A percentile compares a stretch with the other conserved stretches of the same genome.
Conservation (phyloP, 257 asterid species). For the Catharanthus roseus region DNA sequence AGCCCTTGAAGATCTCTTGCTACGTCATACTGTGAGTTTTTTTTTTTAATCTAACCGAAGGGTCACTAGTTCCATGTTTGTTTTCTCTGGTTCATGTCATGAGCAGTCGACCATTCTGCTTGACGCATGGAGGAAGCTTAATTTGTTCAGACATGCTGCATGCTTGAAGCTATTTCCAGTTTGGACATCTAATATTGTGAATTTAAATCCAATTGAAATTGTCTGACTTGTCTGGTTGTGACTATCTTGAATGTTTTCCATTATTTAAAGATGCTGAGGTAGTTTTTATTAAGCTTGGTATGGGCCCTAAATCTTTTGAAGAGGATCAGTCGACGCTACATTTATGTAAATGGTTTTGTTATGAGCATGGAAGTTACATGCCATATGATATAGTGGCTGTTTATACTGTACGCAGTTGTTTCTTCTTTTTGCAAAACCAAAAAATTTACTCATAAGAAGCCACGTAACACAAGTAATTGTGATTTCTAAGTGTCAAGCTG, state of each 20-base stretch:
- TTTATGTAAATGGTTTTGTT: neutral
- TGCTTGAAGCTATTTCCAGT: neutral
- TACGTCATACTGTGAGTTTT: constrained; percentile 67
- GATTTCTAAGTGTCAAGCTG: constrained; percentile 5
- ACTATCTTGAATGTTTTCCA: neutral
- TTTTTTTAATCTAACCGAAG: constrained; percentile 3
- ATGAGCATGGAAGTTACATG: neutral
- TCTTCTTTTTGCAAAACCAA: neutral
- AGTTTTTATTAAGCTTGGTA: neutral
- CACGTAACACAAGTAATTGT: neutral
- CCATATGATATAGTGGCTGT: neutral
- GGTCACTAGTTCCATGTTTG: neutral
- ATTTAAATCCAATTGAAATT: neutral
- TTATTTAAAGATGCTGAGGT: neutral
- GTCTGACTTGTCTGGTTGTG: neutral
- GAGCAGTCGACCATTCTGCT: no score
- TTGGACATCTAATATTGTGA: neutral
- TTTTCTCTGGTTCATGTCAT: no score
- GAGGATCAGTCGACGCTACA: neutral
- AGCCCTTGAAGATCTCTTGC: constrained; percentile 75
- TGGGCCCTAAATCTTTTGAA: neutral
- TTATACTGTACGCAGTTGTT: neutral
- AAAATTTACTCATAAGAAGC: neutral
- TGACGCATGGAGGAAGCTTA: no score
- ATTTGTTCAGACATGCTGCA: neutral